A percentile compares a stretch with the other conserved stretches of the same genome.
These are phyloP conservation scores for Puccinia sorghi DNA, from an alignment of 1,284 basidiomycete genomes.

Conservation along the genomic window DNA sequence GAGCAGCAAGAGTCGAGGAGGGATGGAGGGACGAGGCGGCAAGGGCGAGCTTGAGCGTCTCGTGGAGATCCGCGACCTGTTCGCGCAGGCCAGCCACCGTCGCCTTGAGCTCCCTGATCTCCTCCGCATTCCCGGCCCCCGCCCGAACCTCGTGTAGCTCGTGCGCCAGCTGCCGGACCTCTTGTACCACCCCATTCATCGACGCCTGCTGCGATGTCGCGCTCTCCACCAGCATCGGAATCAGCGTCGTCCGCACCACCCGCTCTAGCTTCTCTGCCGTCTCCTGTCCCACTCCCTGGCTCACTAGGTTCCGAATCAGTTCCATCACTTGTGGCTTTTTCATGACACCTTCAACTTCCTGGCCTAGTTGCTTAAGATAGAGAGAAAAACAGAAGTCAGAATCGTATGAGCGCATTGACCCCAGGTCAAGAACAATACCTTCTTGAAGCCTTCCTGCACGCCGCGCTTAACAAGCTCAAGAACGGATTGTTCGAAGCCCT, in stretches of 20 bases:
- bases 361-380: neutral
- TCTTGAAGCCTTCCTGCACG: conserved; percentile 7
- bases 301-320: neutral
- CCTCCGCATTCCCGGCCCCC: neutral
- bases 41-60: neutral
- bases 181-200: neutral
- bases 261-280: neutral
- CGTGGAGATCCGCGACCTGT: neutral
- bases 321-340: conserved; percentile 12
- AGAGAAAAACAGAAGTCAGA: neutral
- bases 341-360: neutral
- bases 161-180: neutral
- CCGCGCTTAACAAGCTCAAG: neutral
- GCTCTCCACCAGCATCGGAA: neutral
- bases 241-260: neutral
- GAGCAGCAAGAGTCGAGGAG: neutral
- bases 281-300: neutral
- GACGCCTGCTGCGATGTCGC: neutral
- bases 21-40: neutral
- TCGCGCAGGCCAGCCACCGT: neutral
- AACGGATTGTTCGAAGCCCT: neutral
- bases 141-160: neutral
- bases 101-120: neutral
- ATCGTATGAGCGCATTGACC: neutral
- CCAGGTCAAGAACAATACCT: conserved; percentile 2